Percentiles rank a stretch among this genome's conserved stretches.
These are phyloP conservation scores for Euphorbia tirucalli DNA, from an alignment of 345 rosid genomes.

Conservation along the genomic window DNA sequence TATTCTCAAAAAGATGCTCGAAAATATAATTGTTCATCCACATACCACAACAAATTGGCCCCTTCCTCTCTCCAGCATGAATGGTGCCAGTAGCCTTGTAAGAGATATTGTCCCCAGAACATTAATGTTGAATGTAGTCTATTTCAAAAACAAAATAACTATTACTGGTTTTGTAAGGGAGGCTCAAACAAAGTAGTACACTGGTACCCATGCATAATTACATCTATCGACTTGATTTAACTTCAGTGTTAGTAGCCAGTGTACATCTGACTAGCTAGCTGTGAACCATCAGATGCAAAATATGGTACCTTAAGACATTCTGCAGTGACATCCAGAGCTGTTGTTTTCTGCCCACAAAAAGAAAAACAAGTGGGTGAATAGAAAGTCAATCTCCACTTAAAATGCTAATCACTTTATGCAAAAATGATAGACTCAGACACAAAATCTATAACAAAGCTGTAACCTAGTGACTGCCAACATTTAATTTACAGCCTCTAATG, in stretches of 20 bases:
- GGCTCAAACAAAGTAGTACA: not conserved
- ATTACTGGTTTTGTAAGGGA: conserved; percentile 7
- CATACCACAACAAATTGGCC: conserved; percentile 98
- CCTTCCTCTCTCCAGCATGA: conserved; percentile 71
- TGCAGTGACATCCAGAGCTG: conserved; percentile 68
- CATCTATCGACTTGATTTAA: no score
- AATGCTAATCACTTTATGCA: conserved; percentile 6
- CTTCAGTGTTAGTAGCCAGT: not conserved
- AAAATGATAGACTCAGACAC: not conserved
- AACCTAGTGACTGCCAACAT: not conserved
- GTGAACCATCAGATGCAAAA: not conserved
- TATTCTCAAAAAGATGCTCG: not conserved
- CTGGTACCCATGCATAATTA: no score
- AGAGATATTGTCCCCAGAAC: conserved; percentile 87
- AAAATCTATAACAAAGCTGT: not conserved
- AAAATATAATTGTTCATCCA: conserved; percentile 17
- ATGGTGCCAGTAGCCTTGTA: conserved; percentile 72
- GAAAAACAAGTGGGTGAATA: not conserved
- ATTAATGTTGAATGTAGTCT: conserved; percentile 82
- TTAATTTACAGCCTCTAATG: not conserved
- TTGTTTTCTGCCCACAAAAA: conserved; percentile 63
- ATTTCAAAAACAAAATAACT: conserved; percentile 20
- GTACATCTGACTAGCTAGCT: not conserved
- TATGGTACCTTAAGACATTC: conserved; percentile 69
- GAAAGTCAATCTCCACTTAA: not conserved